Base-by-base conservation (phyloP, 1,284 basidiomycete species). In the Cerrena zonata region DNA sequence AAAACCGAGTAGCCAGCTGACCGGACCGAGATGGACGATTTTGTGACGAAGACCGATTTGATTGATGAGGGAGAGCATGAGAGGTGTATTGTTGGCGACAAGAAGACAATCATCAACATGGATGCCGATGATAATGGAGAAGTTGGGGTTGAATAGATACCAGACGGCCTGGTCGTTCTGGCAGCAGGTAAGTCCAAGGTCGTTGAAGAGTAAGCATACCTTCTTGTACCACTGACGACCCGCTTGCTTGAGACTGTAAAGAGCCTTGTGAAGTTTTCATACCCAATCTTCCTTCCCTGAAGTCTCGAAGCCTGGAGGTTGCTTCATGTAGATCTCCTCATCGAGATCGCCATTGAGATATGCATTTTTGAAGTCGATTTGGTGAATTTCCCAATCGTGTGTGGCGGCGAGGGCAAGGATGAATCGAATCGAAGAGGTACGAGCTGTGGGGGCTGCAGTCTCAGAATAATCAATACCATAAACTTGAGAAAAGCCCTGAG, bases 251-350 rank as follows among this genome's bases (percentile, higher is more conserved):
- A 65, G 55, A 1, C 65, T 61, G 46, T 64, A 62, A 4, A 66
- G 53, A 0, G 54, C 45, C 26, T 50, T 48, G 5, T 25, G 26
- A 11, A 65, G 52, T 27, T 18, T 3, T n/a, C n/a, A n/a, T n/a
- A n/a, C n/a, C n/a, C n/a, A n/a, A n/a, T n/a, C n/a, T n/a, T n/a
- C n/a, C n/a, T 21, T 24, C 2, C 45, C 36, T 19, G 57, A 52
- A n/a, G 68, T 56, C 2, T 59, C 27, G 37, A 56, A 71, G 0
- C 64, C 64, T 1, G 60, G 37, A 0, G 66, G 69, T 27, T 69
- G 67, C 0, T 47, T 13, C 69, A 73, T 72, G 39, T 68, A 72
- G 4, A 74, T 61, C 15, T 66, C 60, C 39, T 73, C 67, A 73
- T n/a, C n/a, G n/a, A n/a, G n/a, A n/a, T n/a, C n/a, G n/a, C n/a